Percentiles rank a stretch among this genome's conserved stretches.
Evolutionary conservation across 163 green algal genomes (phyloP).

Genomic region (Coccomyxa subellipsoidea): DNA sequence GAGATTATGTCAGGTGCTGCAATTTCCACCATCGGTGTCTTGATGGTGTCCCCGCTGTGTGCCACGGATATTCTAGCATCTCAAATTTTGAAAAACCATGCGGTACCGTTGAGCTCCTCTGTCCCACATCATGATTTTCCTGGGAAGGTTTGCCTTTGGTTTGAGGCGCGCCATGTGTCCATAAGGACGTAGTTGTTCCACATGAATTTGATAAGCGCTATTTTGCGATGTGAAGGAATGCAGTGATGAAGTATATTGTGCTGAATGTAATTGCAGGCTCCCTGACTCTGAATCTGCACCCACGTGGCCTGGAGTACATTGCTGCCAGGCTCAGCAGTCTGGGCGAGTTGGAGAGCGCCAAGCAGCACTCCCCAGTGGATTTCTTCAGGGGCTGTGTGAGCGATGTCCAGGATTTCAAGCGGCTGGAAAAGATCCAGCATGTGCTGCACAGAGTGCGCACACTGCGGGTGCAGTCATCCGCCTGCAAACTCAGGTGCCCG

Average conservation of each 20-base stretch:
- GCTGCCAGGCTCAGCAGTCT: constrained; percentile 8
- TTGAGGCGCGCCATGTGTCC: not conserved
- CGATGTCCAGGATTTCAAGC: constrained; percentile 13
- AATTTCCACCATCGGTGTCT: not conserved
- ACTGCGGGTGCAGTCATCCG: constrained; percentile 7
- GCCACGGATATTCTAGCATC: not conserved
- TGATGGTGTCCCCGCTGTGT: not conserved
- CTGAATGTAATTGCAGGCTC: no score
- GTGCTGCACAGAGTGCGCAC: constrained; percentile 7
- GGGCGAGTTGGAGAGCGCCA: constrained; percentile 8
- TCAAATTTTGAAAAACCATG: no score
- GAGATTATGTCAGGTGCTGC: constrained; percentile 4
- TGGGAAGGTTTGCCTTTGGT: no score
- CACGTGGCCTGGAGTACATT: constrained; percentile 18
- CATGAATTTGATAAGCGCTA: no score
- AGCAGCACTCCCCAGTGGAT: constrained; percentile 4
- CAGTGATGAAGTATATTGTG: no score
- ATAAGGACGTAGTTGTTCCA: no score
- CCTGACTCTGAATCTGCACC: not conserved
- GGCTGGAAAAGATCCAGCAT: constrained; percentile 18
- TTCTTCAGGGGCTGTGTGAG: constrained; percentile 1
- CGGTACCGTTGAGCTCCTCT: no score
- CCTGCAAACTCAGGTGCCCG: constrained; percentile 6
- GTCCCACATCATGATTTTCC: no score
- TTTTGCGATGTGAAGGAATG: no score